Base-by-base conservation (phyloP, 805 yeast species). In the Ogataea dorogensis region DNA sequence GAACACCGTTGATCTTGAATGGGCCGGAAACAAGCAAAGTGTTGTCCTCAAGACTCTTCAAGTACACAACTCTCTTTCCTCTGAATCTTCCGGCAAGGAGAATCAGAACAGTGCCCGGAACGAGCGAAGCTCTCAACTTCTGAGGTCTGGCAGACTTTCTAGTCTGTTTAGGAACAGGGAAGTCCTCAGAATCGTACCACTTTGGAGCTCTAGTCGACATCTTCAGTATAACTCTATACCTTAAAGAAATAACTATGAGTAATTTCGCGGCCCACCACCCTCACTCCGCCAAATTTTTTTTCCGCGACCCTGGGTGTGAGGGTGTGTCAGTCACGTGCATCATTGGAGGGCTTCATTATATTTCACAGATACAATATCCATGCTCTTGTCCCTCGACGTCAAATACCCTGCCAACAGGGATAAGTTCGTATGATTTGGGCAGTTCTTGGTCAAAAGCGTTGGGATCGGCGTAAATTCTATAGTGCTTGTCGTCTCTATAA, bases 1-100 rank as follows among this genome's bases (percentile, higher is more conserved):
- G 98, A 56, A 91, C 98, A 79, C 98, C 98, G 78, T 91, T 91
- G 63, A 91, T 85, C 81, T 93, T 91, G 95, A 93, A 93, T 63
- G 98, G 98, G 68, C 98, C 98, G 49, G 96, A 76, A 51, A 91
- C 96, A 67, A 91, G 83, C 61, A 91, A 78, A 54, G 97, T 91
- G 88, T 88, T 87, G 80, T 93, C 98, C 76, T 87, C 96, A 67
- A 93, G 80, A 70, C 81, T 73, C 83, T 91, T 91, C 69, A 91
- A 82, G 85, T 84, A 86, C 54, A 91, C 97, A 62, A 93, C 98
- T 77, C 98, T 89, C 87, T 91, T 93, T 71, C 98, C 98, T 76
- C 98, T 86, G 95, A 88, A 91, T 75, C 96, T 87, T 70, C 98
- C 98, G 61, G 98, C 97, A 67, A 91, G 80, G 68, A 91, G 77